These are phyloP conservation scores for Leishmania martiniquensis DNA, from an alignment of 208 protist genomes.

Conservation along the genomic window DNA sequence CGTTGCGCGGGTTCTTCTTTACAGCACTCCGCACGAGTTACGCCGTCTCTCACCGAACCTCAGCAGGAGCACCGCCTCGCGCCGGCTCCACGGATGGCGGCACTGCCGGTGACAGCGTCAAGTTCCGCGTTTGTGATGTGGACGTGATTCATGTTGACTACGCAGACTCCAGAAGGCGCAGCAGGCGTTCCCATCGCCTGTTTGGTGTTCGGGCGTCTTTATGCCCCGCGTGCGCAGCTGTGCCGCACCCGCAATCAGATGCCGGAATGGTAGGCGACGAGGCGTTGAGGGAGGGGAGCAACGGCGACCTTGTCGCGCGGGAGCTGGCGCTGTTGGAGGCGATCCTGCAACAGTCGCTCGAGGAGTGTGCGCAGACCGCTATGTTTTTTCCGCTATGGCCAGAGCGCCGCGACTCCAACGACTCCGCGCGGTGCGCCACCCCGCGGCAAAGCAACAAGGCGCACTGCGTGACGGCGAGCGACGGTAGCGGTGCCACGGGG, in stretches of 20 bases:
- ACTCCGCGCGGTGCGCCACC: background rate
- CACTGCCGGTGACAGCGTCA: background rate
- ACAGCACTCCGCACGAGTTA: constrained; percentile 18
- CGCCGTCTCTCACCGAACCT: background rate
- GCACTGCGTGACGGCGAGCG: background rate
- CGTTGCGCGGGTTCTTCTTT: constrained; percentile 28
- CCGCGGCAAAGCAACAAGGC: background rate
- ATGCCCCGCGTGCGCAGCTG: background rate
- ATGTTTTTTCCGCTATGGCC: constrained; percentile 63
- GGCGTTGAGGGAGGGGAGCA: background rate
- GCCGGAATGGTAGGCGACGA: background rate
- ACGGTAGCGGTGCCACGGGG: background rate
- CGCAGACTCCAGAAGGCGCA: background rate
- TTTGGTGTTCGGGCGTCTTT: constrained; percentile 52
- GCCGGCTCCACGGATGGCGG: background rate
- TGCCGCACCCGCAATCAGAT: background rate
- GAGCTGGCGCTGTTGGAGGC: constrained; percentile 8
- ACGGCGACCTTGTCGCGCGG: constrained; percentile 6
- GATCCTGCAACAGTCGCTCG: constrained; percentile 29
- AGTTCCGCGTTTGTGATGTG: constrained; percentile 37
- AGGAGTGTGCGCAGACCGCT: constrained; percentile 10
- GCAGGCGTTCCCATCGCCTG: constrained; percentile 22
- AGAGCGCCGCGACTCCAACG: background rate
- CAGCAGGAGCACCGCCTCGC: background rate
- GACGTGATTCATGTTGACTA: constrained; percentile 67